phyloP scores from a whole-genome alignment of 257 asterid genomes.

The Thymus mandschuricus region DNA sequence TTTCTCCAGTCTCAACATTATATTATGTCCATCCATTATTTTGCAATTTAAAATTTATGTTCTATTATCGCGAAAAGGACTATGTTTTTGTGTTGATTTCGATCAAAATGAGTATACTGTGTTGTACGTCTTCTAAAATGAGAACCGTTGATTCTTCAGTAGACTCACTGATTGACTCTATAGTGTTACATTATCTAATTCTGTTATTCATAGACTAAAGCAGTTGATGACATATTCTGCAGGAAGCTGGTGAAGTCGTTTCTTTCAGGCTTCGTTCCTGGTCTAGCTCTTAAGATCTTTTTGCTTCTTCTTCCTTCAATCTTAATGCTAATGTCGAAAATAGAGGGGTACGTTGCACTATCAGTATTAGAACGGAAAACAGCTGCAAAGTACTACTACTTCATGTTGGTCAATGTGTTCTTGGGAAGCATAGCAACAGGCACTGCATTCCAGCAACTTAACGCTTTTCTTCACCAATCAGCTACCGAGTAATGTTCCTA shows the following conservation, averaged over 20 bases:
- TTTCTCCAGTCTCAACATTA: not conserved
- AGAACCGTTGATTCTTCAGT: not conserved
- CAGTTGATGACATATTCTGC: constrained; percentile 38
- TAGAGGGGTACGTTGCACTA: constrained; percentile 81
- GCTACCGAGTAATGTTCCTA: constrained; percentile 66
- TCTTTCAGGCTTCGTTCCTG: constrained; percentile 95
- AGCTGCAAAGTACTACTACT: constrained; percentile 85
- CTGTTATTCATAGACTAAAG: constrained; percentile 2
- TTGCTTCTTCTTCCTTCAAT: constrained; percentile 65
- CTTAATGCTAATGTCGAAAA: constrained; percentile 86
- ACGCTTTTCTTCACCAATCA: constrained; percentile 89
- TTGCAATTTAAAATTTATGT: not conserved
- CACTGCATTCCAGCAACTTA: constrained; percentile 96
- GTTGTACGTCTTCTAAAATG: no score
- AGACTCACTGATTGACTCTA: not conserved
- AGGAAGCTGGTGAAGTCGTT: constrained; percentile 84
- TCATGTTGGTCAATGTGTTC: constrained; percentile 95
- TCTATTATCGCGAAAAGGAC: not conserved
- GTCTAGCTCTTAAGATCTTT: constrained; percentile 87
- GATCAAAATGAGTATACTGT: not conserved
- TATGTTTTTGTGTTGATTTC: no score
- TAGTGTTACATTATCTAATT: not conserved
- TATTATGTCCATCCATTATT: not conserved
- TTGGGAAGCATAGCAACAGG: constrained; percentile 94
- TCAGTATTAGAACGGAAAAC: constrained; percentile 79